Conservation (phyloP, 805 yeast species). For the Saccharomyces kudriavzevii region DNA sequence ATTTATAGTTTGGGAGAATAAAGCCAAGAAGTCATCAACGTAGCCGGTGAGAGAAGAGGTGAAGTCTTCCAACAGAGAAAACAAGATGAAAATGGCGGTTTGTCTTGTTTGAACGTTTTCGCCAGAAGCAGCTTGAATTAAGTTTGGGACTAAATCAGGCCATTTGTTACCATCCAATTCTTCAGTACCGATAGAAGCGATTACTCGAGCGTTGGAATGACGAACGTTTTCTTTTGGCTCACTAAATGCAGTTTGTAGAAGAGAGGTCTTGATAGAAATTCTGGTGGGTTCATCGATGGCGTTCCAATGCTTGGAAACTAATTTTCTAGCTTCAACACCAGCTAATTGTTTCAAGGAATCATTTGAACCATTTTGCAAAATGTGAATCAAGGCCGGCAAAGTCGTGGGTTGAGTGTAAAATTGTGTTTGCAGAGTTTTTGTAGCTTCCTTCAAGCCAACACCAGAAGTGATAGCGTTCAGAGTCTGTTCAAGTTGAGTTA, state of each 20-base stretch:
- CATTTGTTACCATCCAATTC: slow-evolving; percentile 67
- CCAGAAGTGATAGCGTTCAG: slow-evolving; percentile 67
- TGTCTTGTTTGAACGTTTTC: slow-evolving; percentile 55
- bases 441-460: slow-evolving; percentile 73
- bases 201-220: slow-evolving; percentile 83
- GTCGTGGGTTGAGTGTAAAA: slow-evolving; percentile 64
- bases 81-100: slow-evolving; percentile 72
- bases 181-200: slow-evolving; percentile 72
- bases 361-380: slow-evolving; percentile 61
- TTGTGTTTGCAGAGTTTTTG: slow-evolving; percentile 62
- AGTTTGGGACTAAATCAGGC: slow-evolving; percentile 66
- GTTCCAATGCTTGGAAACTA: slow-evolving; percentile 65
- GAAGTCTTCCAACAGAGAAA: slow-evolving; percentile 66
- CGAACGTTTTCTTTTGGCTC: slow-evolving; percentile 62
- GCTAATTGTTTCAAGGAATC: slow-evolving; percentile 80
- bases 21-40: slow-evolving; percentile 57
- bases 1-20: slow-evolving; percentile 64
- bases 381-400: slow-evolving; percentile 74
- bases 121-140: slow-evolving; percentile 60
- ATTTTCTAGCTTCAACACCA: slow-evolving; percentile 93
- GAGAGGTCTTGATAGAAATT: slow-evolving; percentile 54
- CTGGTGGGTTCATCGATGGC: slow-evolving; percentile 38
- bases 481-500: slow-evolving; percentile 67
- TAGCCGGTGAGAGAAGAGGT: slow-evolving; percentile 51
- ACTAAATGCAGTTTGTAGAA: slow-evolving; percentile 59